Evolutionary conservation across 345 rosid genomes (phyloP), one percentile per base, ranked within the genome.

Genomic region (Acer yangbiense): DNA sequence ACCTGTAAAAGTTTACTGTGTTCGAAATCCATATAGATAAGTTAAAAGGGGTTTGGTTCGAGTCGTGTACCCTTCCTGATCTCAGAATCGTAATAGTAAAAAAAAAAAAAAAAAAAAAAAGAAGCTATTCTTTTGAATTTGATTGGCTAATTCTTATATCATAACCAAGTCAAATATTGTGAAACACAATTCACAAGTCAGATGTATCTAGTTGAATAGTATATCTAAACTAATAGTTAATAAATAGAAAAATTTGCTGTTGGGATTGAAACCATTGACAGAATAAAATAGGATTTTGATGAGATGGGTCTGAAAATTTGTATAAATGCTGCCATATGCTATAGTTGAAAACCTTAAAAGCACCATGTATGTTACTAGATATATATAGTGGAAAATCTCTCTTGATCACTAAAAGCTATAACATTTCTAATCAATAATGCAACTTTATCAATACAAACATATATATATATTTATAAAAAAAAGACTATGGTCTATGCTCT

Each of bases 331-430:
- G 35, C 64, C 65, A 18, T 29, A 18, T 65, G 66, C 81, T 32
- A 77, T 68, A 77, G 80, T 72, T 73, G 29, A 68, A 77, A 81
- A 68, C 80, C 81, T 81, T 81, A 81, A 73, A 81, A 65, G 57
- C 72, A 55, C 72, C 62, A 43, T 29, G n/a, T 8, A 52, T 54
- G 64, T 18, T 66, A 64, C 55, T 43, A 3, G 21, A 57, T 57
- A n/a, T 57, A n/a, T 57, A 57, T 6, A 57, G 62, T 57, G 62
- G 62, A 57, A 43, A 57, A n/a, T 57, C 62, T 17, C 55, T 50
- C 17, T 50, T 50, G 23, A 57, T 18, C 23, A 57, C 62, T 57
- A 57, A 35, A 35, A 35, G 39, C 39, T 35, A 35, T 35, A 35
- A 35, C 6, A 35, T 35, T 35, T 35, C 39, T 35, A 35, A 35